phyloP scores from a whole-genome alignment of 106 monocot genomes.

The Phalaenopsis aphrodite region DNA sequence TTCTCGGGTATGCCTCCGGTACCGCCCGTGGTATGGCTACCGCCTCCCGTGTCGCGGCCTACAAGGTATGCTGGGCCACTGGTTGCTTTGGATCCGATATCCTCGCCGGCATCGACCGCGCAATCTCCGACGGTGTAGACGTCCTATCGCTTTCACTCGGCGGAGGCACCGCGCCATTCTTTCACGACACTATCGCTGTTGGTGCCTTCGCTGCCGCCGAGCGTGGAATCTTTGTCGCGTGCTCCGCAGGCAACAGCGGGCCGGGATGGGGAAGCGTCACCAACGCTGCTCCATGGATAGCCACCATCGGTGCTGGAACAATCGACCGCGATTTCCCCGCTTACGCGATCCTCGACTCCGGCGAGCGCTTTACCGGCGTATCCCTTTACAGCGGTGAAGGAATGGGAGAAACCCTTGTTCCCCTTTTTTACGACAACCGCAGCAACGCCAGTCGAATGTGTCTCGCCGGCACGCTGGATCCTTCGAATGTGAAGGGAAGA shows the following conservation, averaged over 20 bases:
- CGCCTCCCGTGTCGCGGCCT: constrained; percentile 35
- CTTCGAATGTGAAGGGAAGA: constrained; percentile 23
- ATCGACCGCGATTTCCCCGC: constrained; percentile 60
- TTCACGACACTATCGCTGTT: constrained; percentile 44
- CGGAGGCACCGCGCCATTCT: constrained; percentile 39
- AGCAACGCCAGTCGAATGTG: constrained; percentile 26
- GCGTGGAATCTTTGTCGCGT: constrained; percentile 50
- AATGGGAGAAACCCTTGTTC: background rate
- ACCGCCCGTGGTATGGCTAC: constrained; percentile 29
- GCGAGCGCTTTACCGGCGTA: constrained; percentile 22
- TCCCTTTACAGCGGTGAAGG: constrained; percentile 45
- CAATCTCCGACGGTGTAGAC: constrained; percentile 53
- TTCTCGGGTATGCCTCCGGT: constrained; percentile 32
- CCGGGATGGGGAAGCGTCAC: constrained; percentile 27
- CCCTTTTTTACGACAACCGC: constrained; percentile 9
- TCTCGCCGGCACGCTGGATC: constrained; percentile 18
- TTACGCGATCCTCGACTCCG: constrained; percentile 25
- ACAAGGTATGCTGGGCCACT: constrained; percentile 58
- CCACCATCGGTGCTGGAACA: constrained; percentile 60
- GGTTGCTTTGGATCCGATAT: constrained; percentile 71
- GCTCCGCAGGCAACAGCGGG: constrained; percentile 60
- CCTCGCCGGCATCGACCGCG: constrained; percentile 52
- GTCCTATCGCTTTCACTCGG: constrained; percentile 67
- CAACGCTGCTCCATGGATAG: constrained; percentile 54
- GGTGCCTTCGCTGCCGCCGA: constrained; percentile 41